Conservation (phyloP, 192 early-diverging fungal genomes). For the Diversispora eburnea region DNA sequence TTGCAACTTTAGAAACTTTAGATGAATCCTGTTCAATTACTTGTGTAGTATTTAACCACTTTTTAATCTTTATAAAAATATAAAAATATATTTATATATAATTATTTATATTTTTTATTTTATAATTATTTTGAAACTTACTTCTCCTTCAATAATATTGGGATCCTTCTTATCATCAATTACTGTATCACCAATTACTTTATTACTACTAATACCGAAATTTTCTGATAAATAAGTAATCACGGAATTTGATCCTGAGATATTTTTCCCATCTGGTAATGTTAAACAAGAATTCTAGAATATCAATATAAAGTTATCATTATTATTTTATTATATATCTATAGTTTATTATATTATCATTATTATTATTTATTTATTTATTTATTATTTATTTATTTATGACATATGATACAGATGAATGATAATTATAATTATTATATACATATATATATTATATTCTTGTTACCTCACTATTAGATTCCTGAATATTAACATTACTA, state of each 20-base stretch:
- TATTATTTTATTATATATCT: background rate
- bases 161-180: background rate
- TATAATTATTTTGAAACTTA: background rate
- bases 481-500: no score
- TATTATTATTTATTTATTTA: no score
- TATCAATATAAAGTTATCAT: background rate
- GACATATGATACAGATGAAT: no score
- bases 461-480: no score
- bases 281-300: background rate
- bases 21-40: background rate
- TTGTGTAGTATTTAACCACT: conserved; percentile 1
- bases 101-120: background rate
- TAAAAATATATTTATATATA: background rate
- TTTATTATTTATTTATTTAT: no score
- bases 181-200: no score
- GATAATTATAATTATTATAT: no score
- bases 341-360: background rate
- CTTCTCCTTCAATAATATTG: background rate
- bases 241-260: background rate
- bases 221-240: background rate
- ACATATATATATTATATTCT: no score
- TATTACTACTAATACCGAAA: background rate
- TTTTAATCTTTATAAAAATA: conserved; percentile 1
- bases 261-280: background rate
- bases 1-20: background rate